Base-by-base conservation (phyloP, 1,139 yeast genomes). In the Geotrichum carabidarum region DNA sequence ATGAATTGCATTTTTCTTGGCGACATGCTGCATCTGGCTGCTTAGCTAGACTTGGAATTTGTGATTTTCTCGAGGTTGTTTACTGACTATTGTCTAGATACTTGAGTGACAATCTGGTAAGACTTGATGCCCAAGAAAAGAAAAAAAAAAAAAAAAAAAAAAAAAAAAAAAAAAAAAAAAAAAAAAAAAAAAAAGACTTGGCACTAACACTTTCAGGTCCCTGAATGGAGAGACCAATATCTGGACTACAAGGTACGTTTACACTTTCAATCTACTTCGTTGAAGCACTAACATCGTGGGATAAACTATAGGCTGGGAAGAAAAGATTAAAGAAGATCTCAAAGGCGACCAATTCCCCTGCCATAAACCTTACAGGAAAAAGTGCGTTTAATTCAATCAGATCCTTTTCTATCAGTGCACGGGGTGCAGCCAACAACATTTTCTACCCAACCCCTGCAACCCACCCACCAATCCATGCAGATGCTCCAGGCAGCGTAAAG, bases 151-250 rank as follows among this genome's bases (percentile, higher is more conserved):
- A 22, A n/a, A n/a, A 9, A 22, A 22, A 22, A 14, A 44, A 12
- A 8, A 30, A 7, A 27, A n/a, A 2, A 8, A 17, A 22, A n/a
- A n/a, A 9, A 22, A 22, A 22, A 14, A n/a, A n/a, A 44, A 12
- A 8, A 30, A 7, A 27, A n/a, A 2, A 8, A 17, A 22, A n/a
- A n/a, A 9, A 22, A 22, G 36, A 14, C 48, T 42, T 27, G 31
- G 12, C 47, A 48, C 50, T 48, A 48, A 41, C 53, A 37, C 80
- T 48, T 80, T 80, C 70, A 81, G 59, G 87, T 87, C 6, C 95
- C 96, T 1, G 96, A 89, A 68, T 89, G 96, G 96, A 77, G 82
- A 62, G 82, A 80, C 57, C 90, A 85, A 66, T 89, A 90, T 63
- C 74, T 90, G 42, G 83, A 88, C 68, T 90, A 90, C 66, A 84